Evolutionary conservation across 106 monocot genomes (phyloP), one percentile per base, ranked within the genome.

Genomic region (Cymbidium sinense): DNA sequence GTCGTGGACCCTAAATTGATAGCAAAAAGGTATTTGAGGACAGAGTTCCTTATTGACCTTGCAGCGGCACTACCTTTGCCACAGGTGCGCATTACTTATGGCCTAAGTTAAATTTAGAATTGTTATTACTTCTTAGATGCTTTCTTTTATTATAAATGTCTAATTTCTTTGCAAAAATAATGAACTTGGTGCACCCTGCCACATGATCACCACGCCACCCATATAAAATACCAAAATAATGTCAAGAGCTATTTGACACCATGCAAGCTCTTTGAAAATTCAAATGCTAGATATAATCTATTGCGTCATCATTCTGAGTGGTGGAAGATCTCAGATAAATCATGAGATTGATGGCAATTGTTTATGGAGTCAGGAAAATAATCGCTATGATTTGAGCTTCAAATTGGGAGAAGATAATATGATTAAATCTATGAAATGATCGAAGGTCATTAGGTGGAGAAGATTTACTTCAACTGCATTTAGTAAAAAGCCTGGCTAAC

Each of bases 61-160:
- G 82, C 74, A 2, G 93, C 96, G 75, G 87, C 91, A 31, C 78
- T 96, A 51, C 96, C 96, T 76, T 85, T 96, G 82, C 96, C 96
- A 50, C 96, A 96, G 93, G 96, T 87, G 82, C 73, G 31, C 67
- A 67, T 67, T 33, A 6, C 33, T 31, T 33, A 17, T 33, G 12
- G 29, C 6, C 33, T 31, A 18, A 12, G 31, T 67, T 67, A 33
- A 5, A 33, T 67, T 67, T 67, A 33, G 29, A 67, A 67, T 17
- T 31, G 33, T 3, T 34, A 18, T 31, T 33, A 33, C 3, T 33
- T 33, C 33, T 31, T 3, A 67, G 67, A 33, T 31, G 29, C 33
- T 25, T 64, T 39, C 3, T 51, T 64, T 64, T 31, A 67, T 15
- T 67, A 67, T 31, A 33, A 33, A 31, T 67, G 33, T 67, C 2